Evolutionary conservation across 306 rosid species (phyloP), one percentile per base, ranked within the genome.

Genomic region (Clitoria ternatea): DNA sequence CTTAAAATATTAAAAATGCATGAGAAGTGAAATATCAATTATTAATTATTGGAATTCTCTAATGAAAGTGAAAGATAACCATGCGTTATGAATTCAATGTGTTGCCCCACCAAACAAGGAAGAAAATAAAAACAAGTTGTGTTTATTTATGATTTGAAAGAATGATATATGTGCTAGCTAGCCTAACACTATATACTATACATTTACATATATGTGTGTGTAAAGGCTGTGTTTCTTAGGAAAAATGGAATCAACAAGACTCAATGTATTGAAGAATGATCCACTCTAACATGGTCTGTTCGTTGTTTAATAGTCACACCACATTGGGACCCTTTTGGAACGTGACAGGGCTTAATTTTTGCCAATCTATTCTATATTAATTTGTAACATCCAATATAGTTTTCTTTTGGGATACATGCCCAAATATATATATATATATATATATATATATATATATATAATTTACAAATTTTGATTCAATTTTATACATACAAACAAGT

Each of bases 181-280:
- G 22, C 53, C 40, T 35, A 65, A 36, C 4, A 49, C 61, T 23
- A 17, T 11, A 36, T 2, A 49, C 61, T 23, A 17, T 11, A 18
- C 19, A 39, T 68, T 50, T 56, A 66, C 67, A 60, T 72, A 20
- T 43, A 22, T 19, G 59, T 45, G 45, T 43, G 27, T 19, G 59
- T 45, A 55, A 53, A 57, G 22, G 26, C 4, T 27, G 49, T 22
- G 56, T 69, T 65, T 32, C 47, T 81, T 77, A 72, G 72, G 85
- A 84, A 85, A 75, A 82, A 66, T 82, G 82, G 87, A 72, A 74
- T 86, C 14, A 86, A 80, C 14, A 86, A 80, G 80, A 79, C 7
- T 48, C 24, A 35, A 0, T 27, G 37, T 12, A 59, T 63, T 42
- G 17, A 29, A 40, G 67, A 48, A 81, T 45, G 40, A 53, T 13